Base-by-base conservation (phyloP, 164 flowering plant genomes). In the Taxillus chinensis region DNA sequence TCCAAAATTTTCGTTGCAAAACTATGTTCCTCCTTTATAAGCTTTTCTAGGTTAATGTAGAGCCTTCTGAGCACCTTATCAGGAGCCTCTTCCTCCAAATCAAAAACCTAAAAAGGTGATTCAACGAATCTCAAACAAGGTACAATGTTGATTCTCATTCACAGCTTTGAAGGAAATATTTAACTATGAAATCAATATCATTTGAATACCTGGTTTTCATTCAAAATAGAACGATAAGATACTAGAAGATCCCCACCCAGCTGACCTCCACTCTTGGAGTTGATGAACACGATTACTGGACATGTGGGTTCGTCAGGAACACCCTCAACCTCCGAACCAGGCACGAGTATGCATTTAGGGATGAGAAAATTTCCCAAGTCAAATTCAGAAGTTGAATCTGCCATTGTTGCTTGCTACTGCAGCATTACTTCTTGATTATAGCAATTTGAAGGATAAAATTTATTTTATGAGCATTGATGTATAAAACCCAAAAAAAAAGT, bases 221-320 rank as follows among this genome's bases (percentile, higher is more conserved):
- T 90, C 42, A 86, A 90, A 71, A 90, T 79, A 40, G 70, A 17
- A 51, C 80, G 83, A 56, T 78, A 90, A 2, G 87, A 79, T 6
- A 57, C 27, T 49, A 87, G 74, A 72, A 90, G 86, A 48, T 86
- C 80, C 39, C 84, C 83, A 60, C 95, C 97, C 14, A 90, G 79
- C 74, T 90, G 97, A 39, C 92, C 97, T 43, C 95, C 97, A 74
- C 95, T 86, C 75, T 67, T 84, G 60, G 92, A 75, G 70, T 87
- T 90, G 54, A 90, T 77, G 69, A 90, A 90, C 52, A 86, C 97
- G 15, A 90, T 7, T 59, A 90, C 92, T 3, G 97, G 97, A 67
- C 87, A 83, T 3, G 60, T 45, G 9, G 93, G 93, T 49, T 61
- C 15, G 50, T 53, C 27, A 6, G 69, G 27, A 63, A 43, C 55